Conservation (phyloP, 352 stramenopile genomes). For the Globisporangium heterothallicum region DNA sequence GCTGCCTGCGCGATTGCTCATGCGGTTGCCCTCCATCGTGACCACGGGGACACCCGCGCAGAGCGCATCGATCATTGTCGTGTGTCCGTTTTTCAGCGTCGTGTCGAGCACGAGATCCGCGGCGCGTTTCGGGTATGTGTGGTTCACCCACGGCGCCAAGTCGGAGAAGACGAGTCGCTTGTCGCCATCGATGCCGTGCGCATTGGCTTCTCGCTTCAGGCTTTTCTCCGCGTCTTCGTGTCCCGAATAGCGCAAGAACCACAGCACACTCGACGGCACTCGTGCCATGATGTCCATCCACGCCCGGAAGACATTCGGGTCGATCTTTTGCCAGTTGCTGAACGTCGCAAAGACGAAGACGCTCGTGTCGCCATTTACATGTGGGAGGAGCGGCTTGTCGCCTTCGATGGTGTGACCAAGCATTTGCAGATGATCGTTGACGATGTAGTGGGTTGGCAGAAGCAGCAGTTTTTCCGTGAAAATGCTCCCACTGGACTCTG, state of each 20-base stretch:
- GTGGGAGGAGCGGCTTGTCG: slow-evolving; percentile 17
- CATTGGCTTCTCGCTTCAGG: slow-evolving; percentile 44
- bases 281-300: slow-evolving; percentile 78
- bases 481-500: slow-evolving; percentile 21
- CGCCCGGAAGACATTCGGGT: slow-evolving; percentile 56
- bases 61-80: slow-evolving; percentile 69
- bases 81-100: slow-evolving; percentile 81
- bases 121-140: slow-evolving; percentile 63
- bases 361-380: slow-evolving; percentile 3
- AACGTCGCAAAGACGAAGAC: slow-evolving; percentile 77
- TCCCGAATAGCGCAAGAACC: slow-evolving; percentile 65
- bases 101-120: slow-evolving; percentile 80
- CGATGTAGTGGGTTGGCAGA: slow-evolving; percentile 71
- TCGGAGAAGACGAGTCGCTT: slow-evolving; percentile 51
- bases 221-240: slow-evolving; percentile 39
- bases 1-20: slow-evolving; percentile 60
- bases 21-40: slow-evolving; percentile 58
- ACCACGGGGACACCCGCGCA: slow-evolving; percentile 74
- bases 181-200: slow-evolving; percentile 42
- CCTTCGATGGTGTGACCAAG: slow-evolving; percentile 44
- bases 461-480: slow-evolving; percentile 80
- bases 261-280: slow-evolving; percentile 66
- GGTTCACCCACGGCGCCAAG: slow-evolving; percentile 68
- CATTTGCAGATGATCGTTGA: slow-evolving; percentile 82
- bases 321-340: slow-evolving; percentile 88